Conservation (phyloP, 331 rosid genomes). For the Erythrophleum ivorense region DNA sequence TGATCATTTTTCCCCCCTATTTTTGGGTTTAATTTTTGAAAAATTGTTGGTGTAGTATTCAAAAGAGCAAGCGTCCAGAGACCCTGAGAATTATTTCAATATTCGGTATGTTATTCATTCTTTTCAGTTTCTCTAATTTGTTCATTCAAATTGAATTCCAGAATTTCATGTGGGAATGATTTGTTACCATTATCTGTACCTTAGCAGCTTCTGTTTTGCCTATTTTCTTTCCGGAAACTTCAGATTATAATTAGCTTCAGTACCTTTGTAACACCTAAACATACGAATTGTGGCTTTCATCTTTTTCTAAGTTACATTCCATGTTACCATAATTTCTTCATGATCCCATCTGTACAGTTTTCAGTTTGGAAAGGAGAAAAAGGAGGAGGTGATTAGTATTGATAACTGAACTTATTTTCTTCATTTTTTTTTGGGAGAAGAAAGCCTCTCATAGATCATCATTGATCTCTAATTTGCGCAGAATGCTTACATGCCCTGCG, state of each 20-base stretch:
- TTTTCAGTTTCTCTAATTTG: neutral
- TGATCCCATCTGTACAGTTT: neutral
- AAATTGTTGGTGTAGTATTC: slow-evolving; percentile 56
- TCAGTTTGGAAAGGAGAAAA: neutral
- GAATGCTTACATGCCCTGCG: slow-evolving; percentile 91
- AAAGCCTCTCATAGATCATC: neutral
- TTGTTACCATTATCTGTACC: neutral
- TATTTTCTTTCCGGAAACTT: neutral
- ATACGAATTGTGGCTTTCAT: neutral
- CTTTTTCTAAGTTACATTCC: slow-evolving; percentile 8
- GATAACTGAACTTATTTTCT: neutral
- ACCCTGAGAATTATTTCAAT: slow-evolving; percentile 93
- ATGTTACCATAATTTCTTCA: slow-evolving; percentile 7
- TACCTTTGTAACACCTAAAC: neutral
- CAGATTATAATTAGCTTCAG: neutral
- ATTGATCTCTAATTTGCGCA: slow-evolving; percentile 38
- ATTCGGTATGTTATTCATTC: slow-evolving; percentile 59
- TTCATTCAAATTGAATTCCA: neutral
- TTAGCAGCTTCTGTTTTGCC: neutral
- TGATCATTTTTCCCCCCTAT: neutral
- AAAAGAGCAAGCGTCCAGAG: slow-evolving; percentile 91
- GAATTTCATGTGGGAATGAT: neutral
- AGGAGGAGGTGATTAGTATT: neutral
- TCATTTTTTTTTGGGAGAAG: neutral
- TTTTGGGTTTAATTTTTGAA: neutral